A percentile compares a stretch with the other conserved stretches of the same genome.
Conservation (phyloP, 192 early-diverging fungal species). For the Coemansia sp. region DNA sequence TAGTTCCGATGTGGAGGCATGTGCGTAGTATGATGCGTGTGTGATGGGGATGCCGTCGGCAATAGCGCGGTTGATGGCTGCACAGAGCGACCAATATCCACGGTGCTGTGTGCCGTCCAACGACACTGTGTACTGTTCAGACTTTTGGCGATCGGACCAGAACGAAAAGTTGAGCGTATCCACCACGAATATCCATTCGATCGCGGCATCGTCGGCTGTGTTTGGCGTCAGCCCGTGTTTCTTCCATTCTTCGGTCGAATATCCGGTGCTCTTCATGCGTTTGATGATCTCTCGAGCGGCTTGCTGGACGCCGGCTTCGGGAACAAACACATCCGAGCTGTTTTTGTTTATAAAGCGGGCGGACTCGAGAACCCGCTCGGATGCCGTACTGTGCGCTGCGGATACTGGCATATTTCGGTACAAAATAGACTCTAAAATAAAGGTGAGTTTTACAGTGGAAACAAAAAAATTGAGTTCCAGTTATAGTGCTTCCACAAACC, state of each 20-base stretch:
- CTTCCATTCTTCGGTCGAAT: slow-evolving; percentile 65
- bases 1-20: slow-evolving; percentile 45
- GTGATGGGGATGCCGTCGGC: slow-evolving; percentile 63
- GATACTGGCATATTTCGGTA: slow-evolving; percentile 20
- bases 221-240: slow-evolving; percentile 65
- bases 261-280: slow-evolving; percentile 61
- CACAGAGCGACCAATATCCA: slow-evolving; percentile 84
- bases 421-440: too few species aligned
- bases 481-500: too few species aligned
- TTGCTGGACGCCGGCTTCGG: slow-evolving; percentile 48
- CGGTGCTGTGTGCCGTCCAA: slow-evolving; percentile 60
- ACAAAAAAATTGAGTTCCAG: neutral
- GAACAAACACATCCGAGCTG: slow-evolving; percentile 64
- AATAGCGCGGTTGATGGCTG: slow-evolving; percentile 69
- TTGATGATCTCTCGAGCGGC: slow-evolving; percentile 61
- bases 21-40: slow-evolving; percentile 56
- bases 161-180: slow-evolving; percentile 87
- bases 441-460: neutral
- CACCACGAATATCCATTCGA: slow-evolving; percentile 81
- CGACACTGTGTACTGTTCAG: slow-evolving; percentile 60
- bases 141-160: slow-evolving; percentile 60
- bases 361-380: slow-evolving; percentile 36
- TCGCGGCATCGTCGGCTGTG: slow-evolving; percentile 53
- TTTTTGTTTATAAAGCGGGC: slow-evolving; percentile 47
- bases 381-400: neutral